Evolutionary conservation across 768 basidiomycete genomes (phyloP), one percentile per base, ranked within the genome.

Genomic region (Clitopilus passeckerianus): DNA sequence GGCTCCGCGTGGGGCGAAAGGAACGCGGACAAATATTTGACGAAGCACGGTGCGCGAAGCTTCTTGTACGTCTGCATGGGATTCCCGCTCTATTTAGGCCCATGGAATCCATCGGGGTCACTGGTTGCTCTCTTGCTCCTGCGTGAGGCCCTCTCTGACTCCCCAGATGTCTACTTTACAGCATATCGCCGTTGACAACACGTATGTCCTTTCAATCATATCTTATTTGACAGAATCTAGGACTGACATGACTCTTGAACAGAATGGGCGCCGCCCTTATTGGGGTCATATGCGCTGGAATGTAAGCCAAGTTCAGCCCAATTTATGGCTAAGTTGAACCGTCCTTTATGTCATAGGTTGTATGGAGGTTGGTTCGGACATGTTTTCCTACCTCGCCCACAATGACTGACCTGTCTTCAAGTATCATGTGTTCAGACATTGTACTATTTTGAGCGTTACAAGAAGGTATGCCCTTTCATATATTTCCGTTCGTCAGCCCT

Each of bases 401-500:
- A 52, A 58, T 6, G 56, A 41, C n/a, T 58, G 55, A 53, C 53
- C 55, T 59, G 20, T 59, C 16, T 8, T 37, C 30, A 30, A 85
- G 83, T 85, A 8, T 82, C 83, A 2, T 82, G 80, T 62, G 77
- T 82, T 30, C 83, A 85, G 65, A 78, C 82, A 0, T 80, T 78
- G 76, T 83, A 79, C 65, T 85, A 83, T 60, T 85, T 80, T 65
- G 70, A 74, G 58, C 75, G 77, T 57, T 84, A 83, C 59, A 66
- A 64, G 8, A 74, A 75, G 64, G 79, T 74, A 61, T 33, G 71
- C 35, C 9, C 22, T 15, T 34, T 56, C 10, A 33, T 34, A 3
- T 63, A 27, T 37, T 54, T 53, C 59, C 61, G 16, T 22, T 60
- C 54, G 52, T 55, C 53, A 60, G 10, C 4, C 14, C 18, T 23